Evolutionary conservation across 371 early-diverging fungal genomes (phyloP), one percentile per base, ranked within the genome.

Genomic region (Actinomortierella wolfii): DNA sequence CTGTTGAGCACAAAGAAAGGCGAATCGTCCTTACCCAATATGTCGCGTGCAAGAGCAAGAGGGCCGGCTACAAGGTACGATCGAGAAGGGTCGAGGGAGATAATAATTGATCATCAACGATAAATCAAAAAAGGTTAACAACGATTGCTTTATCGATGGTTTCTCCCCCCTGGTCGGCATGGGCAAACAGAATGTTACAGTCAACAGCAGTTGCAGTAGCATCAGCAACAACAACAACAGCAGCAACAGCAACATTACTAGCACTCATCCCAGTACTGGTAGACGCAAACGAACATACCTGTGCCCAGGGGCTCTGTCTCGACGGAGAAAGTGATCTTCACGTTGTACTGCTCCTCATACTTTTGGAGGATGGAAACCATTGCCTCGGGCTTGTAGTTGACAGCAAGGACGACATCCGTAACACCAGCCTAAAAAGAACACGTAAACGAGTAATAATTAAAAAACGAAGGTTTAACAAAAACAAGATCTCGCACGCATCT

Each of bases 1-100:
- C 94, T 93, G 87, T 99, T 99, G 45, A 99, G 86, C 14, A 99
- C 99, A 86, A 99, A 99, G 85, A 99, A 98, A 23, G 95, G 96
- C 20, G 82, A 78, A 43, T 94, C 91, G 79, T 94, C 95, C 78
- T 92, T 94, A 64, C 85, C 90, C 14, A 99, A 86, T 55, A 97
- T 89, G 50, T 92, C 91, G 54, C 89, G 81, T 39, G 99, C 99
- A 45, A 99, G 87, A 24, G 97, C 97, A 40, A 99, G 81, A 1
- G 99, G 99, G 17, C 99, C 99, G 54, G 97, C 99, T 69, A 46
- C 43, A 48, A 11, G 5, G 17, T n/a, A 28, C 23, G 47, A 49
- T 24, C 21, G 26, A 56, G 21, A 39, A 11, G 23, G 17, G 15
- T 5, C n/a, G n/a, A n/a, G n/a, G n/a, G n/a, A n/a, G n/a, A n/a